phyloP scores from a whole-genome alignment of 495 filamentous ascomycete genomes.

The Tirmania nivea region DNA sequence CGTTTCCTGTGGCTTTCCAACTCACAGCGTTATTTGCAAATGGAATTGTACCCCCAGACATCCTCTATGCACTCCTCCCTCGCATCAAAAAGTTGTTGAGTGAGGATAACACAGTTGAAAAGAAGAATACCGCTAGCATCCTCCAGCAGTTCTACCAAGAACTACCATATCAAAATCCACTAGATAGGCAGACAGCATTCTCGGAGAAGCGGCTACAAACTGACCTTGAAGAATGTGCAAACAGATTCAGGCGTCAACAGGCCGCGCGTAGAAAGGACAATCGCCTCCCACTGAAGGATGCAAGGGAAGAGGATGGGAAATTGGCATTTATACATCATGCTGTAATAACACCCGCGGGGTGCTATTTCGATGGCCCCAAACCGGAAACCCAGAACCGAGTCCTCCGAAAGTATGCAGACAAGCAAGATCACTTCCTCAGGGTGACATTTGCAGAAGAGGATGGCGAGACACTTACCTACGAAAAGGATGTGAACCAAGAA shows the following conservation, averaged over 20 bases:
- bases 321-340: constrained; percentile 33
- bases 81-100: constrained; percentile 2
- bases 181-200: background rate
- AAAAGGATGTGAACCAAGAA: constrained; percentile 30
- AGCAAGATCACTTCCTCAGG: constrained; percentile 44
- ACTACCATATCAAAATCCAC: constrained; percentile 20
- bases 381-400: constrained; percentile 52
- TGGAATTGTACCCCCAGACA: constrained; percentile 11
- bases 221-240: too few species aligned
- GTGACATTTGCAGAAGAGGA: constrained; percentile 56
- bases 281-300: background rate
- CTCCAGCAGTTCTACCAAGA: constrained; percentile 7
- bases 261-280: too few species aligned
- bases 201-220: too few species aligned
- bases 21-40: constrained; percentile 13
- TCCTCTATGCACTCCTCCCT: constrained; percentile 9
- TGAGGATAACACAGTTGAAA: background rate
- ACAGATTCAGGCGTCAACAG: too few species aligned
- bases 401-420: constrained; percentile 41
- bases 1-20: constrained; percentile 17
- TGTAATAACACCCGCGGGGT: constrained; percentile 44
- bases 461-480: constrained; percentile 38
- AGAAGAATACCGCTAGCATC: background rate
- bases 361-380: constrained; percentile 47
- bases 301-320: constrained; percentile 6